A percentile compares a stretch with the other conserved stretches of the same genome.
These are phyloP conservation scores for Capsicum rhomboideum DNA, from an alignment of 257 asterid genomes.

Conservation along the genomic window DNA sequence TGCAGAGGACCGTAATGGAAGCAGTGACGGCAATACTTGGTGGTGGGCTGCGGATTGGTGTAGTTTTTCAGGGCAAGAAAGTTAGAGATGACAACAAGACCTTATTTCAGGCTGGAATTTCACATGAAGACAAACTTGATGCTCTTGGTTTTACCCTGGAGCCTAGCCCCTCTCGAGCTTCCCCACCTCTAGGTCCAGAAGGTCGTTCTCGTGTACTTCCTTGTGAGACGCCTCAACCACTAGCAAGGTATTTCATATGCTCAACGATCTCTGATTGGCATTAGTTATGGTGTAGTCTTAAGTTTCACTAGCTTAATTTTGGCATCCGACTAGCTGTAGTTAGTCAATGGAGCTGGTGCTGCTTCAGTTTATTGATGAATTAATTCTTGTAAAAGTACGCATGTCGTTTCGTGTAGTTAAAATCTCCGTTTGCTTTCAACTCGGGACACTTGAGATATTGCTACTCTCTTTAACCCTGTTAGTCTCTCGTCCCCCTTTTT, in stretches of 20 bases:
- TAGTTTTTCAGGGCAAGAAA: constrained; percentile 89
- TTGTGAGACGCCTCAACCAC: constrained; percentile 37
- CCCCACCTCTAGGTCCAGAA: constrained; percentile 25
- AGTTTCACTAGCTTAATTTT: not conserved
- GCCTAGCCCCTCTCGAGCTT: constrained; percentile 41
- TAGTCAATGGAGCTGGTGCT: not conserved
- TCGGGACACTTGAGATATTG: not conserved
- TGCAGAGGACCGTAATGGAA: constrained; percentile 84
- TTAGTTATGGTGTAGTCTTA: not conserved
- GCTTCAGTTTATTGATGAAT: not conserved
- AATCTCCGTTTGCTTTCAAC: not conserved
- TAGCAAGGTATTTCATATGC: constrained; percentile 30
- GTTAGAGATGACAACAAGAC: constrained; percentile 82
- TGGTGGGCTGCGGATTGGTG: constrained; percentile 72
- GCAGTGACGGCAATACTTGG: constrained; percentile 83
- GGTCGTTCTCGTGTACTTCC: constrained; percentile 19
- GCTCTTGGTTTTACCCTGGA: constrained; percentile 71
- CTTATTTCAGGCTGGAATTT: constrained; percentile 77
- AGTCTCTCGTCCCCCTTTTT: not conserved
- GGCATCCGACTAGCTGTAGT: not conserved
- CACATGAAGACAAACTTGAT: constrained; percentile 60
- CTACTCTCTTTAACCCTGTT: not conserved
- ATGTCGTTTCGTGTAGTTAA: not conserved
- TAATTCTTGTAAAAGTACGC: not conserved
- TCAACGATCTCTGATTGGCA: not conserved